Conservation (phyloP, 2,329 filamentous ascomycete genomes). For the Myriosclerotinia scirpicola region DNA sequence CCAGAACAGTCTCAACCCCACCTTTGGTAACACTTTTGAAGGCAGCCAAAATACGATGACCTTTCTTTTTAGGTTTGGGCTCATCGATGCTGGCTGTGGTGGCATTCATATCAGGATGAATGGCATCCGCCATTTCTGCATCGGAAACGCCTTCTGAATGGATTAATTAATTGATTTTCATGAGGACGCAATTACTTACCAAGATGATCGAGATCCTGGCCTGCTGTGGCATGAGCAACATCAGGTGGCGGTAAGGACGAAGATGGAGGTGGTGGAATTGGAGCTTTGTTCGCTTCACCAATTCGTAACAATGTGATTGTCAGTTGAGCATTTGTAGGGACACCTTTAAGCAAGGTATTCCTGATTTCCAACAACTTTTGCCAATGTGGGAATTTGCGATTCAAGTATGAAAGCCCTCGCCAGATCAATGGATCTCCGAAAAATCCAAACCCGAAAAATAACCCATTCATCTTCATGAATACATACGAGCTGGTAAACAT, state of each 20-base stretch:
- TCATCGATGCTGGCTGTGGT: slow-evolving; percentile 28
- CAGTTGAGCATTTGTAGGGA: slow-evolving; percentile 84
- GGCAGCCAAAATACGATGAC: slow-evolving; percentile 51
- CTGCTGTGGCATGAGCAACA: slow-evolving; percentile 47
- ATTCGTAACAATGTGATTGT: slow-evolving; percentile 78
- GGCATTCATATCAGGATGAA: slow-evolving; percentile 46
- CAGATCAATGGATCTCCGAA: slow-evolving; percentile 76
- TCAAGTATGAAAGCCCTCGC: slow-evolving; percentile 58
- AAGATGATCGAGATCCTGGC: slow-evolving; percentile 52
- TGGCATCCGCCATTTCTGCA: slow-evolving; percentile 37
- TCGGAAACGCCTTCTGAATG: slow-evolving; percentile 35
- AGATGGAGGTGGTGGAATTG: slow-evolving; percentile 66
- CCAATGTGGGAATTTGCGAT: slow-evolving; percentile 68
- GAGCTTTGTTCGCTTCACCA: slow-evolving; percentile 77
- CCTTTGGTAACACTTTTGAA: slow-evolving; percentile 64
- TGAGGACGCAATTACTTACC: slow-evolving; percentile 43
- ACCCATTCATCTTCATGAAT: slow-evolving; percentile 63
- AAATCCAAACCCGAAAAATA: slow-evolving; percentile 71
- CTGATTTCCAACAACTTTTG: slow-evolving; percentile 70
- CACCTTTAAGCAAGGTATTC: slow-evolving; percentile 75
- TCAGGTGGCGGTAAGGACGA: slow-evolving; percentile 42
- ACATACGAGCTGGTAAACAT: slow-evolving; percentile 58
- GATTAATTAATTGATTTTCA: slow-evolving; percentile 24
- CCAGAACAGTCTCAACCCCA: slow-evolving; percentile 69
- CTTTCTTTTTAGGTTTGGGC: slow-evolving; percentile 35